Conservation (phyloP, 768 basidiomycete genomes). For the Trametopsis cervina region DNA sequence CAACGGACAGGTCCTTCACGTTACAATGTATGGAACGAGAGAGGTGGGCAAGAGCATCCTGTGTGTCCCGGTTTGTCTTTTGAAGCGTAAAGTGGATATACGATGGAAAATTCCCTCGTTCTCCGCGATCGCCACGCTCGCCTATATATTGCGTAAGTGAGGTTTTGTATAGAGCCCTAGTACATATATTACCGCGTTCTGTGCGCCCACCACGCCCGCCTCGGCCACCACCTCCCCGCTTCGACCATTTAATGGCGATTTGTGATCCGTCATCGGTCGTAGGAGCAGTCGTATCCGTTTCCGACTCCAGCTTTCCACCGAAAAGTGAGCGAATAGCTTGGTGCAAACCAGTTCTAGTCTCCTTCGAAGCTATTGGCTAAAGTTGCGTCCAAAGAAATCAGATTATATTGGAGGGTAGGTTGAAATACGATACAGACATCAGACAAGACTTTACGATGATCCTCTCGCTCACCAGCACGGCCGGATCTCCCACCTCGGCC, state of each 20-base stretch:
- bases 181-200: constrained; percentile 19
- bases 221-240: constrained; percentile 40
- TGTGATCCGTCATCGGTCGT: constrained; percentile 62
- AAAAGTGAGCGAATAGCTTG: constrained; percentile 75
- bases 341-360: constrained; percentile 76
- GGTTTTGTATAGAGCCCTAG: neutral
- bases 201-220: constrained; percentile 41
- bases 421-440: constrained; percentile 49
- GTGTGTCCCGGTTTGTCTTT: constrained; percentile 96
- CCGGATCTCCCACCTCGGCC: constrained; percentile 32
- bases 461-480: constrained; percentile 41
- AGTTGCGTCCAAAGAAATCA: neutral
- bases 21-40: constrained; percentile 71
- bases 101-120: constrained; percentile 66
- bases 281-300: constrained; percentile 51
- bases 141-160: neutral
- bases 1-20: constrained; percentile 78
- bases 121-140: constrained; percentile 34
- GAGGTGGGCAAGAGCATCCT: constrained; percentile 83
- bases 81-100: constrained; percentile 96
- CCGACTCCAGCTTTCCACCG: constrained; percentile 75
- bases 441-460: constrained; percentile 71
- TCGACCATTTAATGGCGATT: constrained; percentile 76
- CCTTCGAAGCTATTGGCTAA: constrained; percentile 81
- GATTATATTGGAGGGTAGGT: constrained; percentile 2